Evolutionary conservation across 257 asterid species (phyloP).

Genomic region (Lycium barbarum): DNA sequence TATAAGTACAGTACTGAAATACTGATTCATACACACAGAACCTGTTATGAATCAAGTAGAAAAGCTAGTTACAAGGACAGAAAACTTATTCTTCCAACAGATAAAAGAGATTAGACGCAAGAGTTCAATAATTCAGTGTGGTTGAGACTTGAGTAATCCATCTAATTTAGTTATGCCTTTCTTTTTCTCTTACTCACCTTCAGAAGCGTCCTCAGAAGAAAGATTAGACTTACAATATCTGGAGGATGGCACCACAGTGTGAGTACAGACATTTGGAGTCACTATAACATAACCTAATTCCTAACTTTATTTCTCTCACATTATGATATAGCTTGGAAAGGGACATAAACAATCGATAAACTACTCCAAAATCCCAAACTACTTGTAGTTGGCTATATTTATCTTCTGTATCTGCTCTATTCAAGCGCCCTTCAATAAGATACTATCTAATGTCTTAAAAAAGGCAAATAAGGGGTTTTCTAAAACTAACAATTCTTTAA

Average conservation of each 20-base stretch:
- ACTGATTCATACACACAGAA: conserved; percentile 1
- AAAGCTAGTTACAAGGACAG: neutral
- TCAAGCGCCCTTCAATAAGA: neutral
- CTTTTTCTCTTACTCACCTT: neutral
- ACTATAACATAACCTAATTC: neutral
- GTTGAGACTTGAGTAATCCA: neutral
- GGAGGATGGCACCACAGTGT: neutral
- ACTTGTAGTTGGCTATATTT: neutral
- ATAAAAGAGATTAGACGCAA: conserved; percentile 11
- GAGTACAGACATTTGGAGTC: neutral
- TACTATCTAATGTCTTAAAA: neutral
- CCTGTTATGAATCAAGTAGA: conserved; percentile 9
- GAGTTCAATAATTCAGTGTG: conserved; percentile 21
- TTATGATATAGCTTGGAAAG: neutral
- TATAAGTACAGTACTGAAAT: neutral
- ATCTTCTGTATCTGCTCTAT: neutral
- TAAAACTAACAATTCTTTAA: neutral
- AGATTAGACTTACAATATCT: neutral
- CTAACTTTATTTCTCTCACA: neutral
- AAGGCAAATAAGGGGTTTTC: conserved; percentile 12
- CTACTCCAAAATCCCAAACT: conserved; percentile 22
- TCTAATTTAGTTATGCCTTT: conserved; percentile 13
- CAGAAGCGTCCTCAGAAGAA: conserved; percentile 25
- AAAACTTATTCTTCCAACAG: conserved; percentile 5
- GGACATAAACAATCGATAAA: conserved; percentile 2